These are phyloP conservation scores for Verticillium isaacii DNA, from an alignment of 2,329 filamentous ascomycete species.

Conservation along the genomic window DNA sequence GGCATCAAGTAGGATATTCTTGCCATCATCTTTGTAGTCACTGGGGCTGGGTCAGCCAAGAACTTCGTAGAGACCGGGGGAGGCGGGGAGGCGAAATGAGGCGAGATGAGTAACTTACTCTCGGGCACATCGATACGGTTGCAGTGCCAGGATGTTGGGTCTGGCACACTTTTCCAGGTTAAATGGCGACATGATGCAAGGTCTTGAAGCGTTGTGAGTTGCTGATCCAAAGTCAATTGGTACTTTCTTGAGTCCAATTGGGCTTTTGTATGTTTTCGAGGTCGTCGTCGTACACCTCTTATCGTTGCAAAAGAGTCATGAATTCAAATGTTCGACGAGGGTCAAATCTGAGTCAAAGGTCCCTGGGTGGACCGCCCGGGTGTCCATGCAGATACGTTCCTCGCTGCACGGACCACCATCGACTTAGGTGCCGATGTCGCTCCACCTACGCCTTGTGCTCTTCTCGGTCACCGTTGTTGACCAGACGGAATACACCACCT, in stretches of 20 bases:
- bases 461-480: background rate
- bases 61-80: background rate
- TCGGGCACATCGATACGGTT: conserved; percentile 77
- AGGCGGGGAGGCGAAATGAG: background rate
- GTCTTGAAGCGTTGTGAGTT: background rate
- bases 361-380: background rate
- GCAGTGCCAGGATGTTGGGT: conserved; percentile 69
- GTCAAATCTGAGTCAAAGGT: background rate
- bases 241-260: no score
- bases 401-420: background rate
- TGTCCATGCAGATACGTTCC: background rate
- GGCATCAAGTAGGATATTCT: conserved; percentile 91
- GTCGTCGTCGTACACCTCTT: background rate
- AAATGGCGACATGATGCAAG: conserved; percentile 53
- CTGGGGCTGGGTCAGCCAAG: conserved; percentile 37
- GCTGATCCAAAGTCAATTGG: background rate
- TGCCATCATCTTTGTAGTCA: conserved; percentile 98
- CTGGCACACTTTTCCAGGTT: conserved; percentile 70
- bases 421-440: background rate
- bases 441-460: background rate
- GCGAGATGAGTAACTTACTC: conserved; percentile 51
- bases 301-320: background rate
- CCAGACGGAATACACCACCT: background rate
- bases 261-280: background rate
- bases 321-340: background rate